Base-by-base conservation (phyloP, 1,284 basidiomycete genomes). In the Malassezia yamatoensis region DNA sequence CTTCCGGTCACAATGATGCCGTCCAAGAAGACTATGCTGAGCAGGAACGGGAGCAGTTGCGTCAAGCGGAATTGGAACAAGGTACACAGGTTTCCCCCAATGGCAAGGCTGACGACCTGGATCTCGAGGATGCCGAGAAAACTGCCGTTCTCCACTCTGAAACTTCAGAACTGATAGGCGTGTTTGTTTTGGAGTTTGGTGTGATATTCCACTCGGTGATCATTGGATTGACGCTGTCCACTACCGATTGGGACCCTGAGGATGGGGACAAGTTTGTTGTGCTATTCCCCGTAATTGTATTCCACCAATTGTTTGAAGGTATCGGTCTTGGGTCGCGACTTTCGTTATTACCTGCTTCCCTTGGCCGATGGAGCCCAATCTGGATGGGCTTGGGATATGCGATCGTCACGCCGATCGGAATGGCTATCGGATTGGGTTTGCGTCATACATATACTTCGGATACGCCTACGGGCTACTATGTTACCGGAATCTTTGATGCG, bases 221-320 rank as follows among this genome's bases (percentile, higher is more conserved):
- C 63, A 90, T 98, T 65, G 93, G 93, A 1, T 78, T 98, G 21
- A 96, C 93, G 0, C 83, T 98, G 44, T 90, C 90, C 18, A 88
- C 93, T 34, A 83, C 86, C 67, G 77, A 81, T 24, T 57, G 43
- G 43, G 21, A 37, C 33, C 18, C 18, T 5, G 37, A 38, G 7
- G 36, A 39, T 5, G 54, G 54, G 5, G 54, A 56, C 10, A 72
- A 82, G 46, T 96, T 98, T 77, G 86, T 82, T 61, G 77, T 86
- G 11, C 82, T 98, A 18, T 91, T 96, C 73, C 78, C 90, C 59
- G 91, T 96, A 56, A 78, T 96, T 62, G 79, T 93, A 70, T 96
- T 77, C 65, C 75, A 77, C 64, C 76, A 74, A 60, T 67, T 73
- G 63, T 74, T 74, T 59, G 72, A 74, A 45, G 65, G 68, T 44